Base-by-base conservation (phyloP, 2,329 filamentous ascomycete genomes). In the Xylaria sp. region DNA sequence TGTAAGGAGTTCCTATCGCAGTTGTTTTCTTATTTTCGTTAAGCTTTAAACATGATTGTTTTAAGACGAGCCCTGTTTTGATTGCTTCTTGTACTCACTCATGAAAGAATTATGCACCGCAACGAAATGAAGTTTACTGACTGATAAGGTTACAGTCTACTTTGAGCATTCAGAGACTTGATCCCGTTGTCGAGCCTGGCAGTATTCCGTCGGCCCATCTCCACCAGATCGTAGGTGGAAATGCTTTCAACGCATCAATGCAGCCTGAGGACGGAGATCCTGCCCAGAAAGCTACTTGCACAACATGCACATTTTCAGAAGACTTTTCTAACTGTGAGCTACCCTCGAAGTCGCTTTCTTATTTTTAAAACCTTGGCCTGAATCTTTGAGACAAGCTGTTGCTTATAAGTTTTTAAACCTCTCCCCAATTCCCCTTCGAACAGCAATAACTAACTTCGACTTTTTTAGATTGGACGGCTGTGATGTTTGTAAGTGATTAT, bases 191-290 rank as follows among this genome's bases (percentile, higher is more conserved):
- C 15, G 73, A 77, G 58, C 74, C 76, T 3, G 76, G 76, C 42
- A 73, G 57, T 26, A 48, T 71, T 6, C 76, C 76, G 2, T 77
- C 75, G 0, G 68, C 76, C 31, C 76, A 78, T 63, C 71, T 77
- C 36, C 76, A 78, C 71, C 76, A 78, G 61, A 77, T 78, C 51
- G 74, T 77, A 20, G 76, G 76, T 48, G 76, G 76, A 7, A 78
- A 78, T 69, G 75, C 70, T 26, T 78, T 78, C 73, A 77, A 77
- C 57, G 75, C 76, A n/a, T 68, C 71, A 20, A 78, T 78, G 76
- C 59, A 73, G 44, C 74, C 72, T 20, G 67, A 71, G 42, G 70
- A 71, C 11, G 73, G 73, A 11, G 75, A 77, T 46, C 53, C 75
- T 28, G 75, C 70, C 1, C 71, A 74, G 10, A 74, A 65, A 53